phyloP scores from a whole-genome alignment of 2,329 filamentous ascomycete species.

The Cladosporium sp. region DNA sequence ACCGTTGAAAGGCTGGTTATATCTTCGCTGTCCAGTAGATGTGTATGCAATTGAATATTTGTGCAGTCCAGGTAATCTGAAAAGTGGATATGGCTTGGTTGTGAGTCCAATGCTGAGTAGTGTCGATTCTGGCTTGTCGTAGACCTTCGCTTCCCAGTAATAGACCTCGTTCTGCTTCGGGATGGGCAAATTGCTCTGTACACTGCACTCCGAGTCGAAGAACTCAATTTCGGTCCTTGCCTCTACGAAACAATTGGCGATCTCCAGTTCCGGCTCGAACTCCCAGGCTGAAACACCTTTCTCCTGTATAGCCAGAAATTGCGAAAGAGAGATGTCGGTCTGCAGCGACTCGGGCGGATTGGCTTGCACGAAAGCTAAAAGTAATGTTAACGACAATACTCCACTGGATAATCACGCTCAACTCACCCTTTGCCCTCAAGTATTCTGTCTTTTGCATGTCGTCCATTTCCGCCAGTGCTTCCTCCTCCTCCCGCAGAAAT shows the following conservation, averaged over 20 bases:
- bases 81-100: slow-evolving; percentile 95
- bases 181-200: slow-evolving; percentile 92
- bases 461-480: slow-evolving; percentile 93
- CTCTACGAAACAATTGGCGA: slow-evolving; percentile 98
- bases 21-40: slow-evolving; percentile 78
- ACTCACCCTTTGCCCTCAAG: slow-evolving; percentile 83
- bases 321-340: slow-evolving; percentile 94
- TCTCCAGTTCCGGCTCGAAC: slow-evolving; percentile 97
- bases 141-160: slow-evolving; percentile 99
- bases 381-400: slow-evolving; percentile 23
- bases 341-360: slow-evolving; percentile 94
- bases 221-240: slow-evolving; percentile 96
- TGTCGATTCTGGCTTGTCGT: slow-evolving; percentile 89
- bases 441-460: slow-evolving; percentile 89
- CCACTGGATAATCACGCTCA: neutral
- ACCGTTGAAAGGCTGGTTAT: slow-evolving; percentile 84
- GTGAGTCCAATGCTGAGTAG: slow-evolving; percentile 87
- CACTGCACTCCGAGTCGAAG: slow-evolving; percentile 95
- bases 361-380: slow-evolving; percentile 79
- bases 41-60: slow-evolving; percentile 89
- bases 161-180: slow-evolving; percentile 99
- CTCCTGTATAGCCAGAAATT: slow-evolving; percentile 97
- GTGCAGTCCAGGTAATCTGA: slow-evolving; percentile 88
- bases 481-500: slow-evolving; percentile 87
- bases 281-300: slow-evolving; percentile 99